These are phyloP conservation scores for Diaporthe nobilis DNA, from an alignment of 2,329 filamentous ascomycete genomes.

Conservation along the genomic window DNA sequence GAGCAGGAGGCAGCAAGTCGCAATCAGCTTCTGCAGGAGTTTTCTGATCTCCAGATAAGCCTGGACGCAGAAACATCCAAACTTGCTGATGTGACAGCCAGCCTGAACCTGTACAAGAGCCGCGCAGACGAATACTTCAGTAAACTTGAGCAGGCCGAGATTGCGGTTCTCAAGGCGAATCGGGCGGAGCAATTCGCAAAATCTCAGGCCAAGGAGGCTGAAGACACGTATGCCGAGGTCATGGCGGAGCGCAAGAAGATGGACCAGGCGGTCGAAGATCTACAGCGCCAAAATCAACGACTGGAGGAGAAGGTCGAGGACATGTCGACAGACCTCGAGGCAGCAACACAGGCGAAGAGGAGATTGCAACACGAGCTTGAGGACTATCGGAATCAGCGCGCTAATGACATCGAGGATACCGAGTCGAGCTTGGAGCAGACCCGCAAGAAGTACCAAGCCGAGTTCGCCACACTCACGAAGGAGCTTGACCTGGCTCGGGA, in stretches of 20 bases:
- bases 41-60: slow-evolving; percentile 92
- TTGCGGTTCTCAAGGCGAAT: slow-evolving; percentile 91
- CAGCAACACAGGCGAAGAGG: slow-evolving; percentile 89
- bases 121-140: slow-evolving; percentile 96
- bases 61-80: slow-evolving; percentile 91
- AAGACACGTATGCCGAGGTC: slow-evolving; percentile 89
- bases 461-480: slow-evolving; percentile 89
- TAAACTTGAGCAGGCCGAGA: slow-evolving; percentile 97
- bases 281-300: slow-evolving; percentile 90
- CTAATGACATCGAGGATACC: slow-evolving; percentile 97
- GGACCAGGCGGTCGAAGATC: slow-evolving; percentile 87
- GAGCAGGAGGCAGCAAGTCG: slow-evolving; percentile 92
- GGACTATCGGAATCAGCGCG: slow-evolving; percentile 94
- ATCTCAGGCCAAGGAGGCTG: slow-evolving; percentile 88
- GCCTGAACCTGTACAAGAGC: slow-evolving; percentile 89
- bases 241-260: slow-evolving; percentile 94
- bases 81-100: slow-evolving; percentile 85
- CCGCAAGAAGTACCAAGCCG: slow-evolving; percentile 95
- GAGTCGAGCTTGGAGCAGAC: slow-evolving; percentile 97
- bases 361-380: slow-evolving; percentile 96
- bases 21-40: slow-evolving; percentile 90
- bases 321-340: slow-evolving; percentile 88
- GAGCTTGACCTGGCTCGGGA: slow-evolving; percentile 95
- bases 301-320: slow-evolving; percentile 94
- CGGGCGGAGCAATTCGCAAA: slow-evolving; percentile 96